Conservation (phyloP, 2,329 filamentous ascomycete genomes). For the Boeremia lycopersici region DNA sequence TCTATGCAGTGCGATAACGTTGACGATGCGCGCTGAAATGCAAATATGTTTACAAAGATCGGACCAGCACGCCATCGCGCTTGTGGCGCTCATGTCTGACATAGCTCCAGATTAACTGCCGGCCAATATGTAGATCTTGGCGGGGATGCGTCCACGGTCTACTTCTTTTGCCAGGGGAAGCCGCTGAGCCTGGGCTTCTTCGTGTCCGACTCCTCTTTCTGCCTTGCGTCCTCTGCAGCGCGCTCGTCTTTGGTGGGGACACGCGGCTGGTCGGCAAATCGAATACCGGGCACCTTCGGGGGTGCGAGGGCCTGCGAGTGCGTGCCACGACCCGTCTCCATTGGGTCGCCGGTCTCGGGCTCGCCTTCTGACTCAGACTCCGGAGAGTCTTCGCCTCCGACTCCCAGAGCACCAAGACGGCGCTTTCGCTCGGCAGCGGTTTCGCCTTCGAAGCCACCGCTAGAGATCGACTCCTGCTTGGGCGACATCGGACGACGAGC, state of each 20-base stretch:
- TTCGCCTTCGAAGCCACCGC: constrained; percentile 56
- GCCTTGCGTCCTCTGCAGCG: constrained; percentile 30
- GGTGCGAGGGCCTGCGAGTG: constrained; percentile 24
- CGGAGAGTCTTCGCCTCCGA: constrained; percentile 44
- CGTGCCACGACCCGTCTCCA: constrained; percentile 44
- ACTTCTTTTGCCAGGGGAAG: constrained; percentile 23
- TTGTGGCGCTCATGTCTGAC: constrained; percentile 1
- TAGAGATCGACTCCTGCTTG: constrained; percentile 40
- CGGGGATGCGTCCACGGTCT: neutral
- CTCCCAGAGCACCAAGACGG: constrained; percentile 74
- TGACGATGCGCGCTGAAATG: constrained; percentile 22
- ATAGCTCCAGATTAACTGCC: neutral
- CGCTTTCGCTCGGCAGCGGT: constrained; percentile 76
- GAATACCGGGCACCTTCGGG: constrained; percentile 59
- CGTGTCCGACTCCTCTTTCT: constrained; percentile 27
- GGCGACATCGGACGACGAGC: constrained; percentile 20
- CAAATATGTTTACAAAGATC: constrained; percentile 4
- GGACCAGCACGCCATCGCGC: constrained; percentile 8
- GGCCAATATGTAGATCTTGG: neutral
- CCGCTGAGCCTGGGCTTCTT: constrained; percentile 30
- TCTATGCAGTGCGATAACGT: constrained; percentile 4
- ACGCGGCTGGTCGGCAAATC: constrained; percentile 62
- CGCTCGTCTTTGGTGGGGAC: constrained; percentile 44
- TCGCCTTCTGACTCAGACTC: constrained; percentile 43
- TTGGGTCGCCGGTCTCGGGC: constrained; percentile 40